phyloP scores from a whole-genome alignment of 169 alveolate species.

The Hepatocystis sp. region DNA sequence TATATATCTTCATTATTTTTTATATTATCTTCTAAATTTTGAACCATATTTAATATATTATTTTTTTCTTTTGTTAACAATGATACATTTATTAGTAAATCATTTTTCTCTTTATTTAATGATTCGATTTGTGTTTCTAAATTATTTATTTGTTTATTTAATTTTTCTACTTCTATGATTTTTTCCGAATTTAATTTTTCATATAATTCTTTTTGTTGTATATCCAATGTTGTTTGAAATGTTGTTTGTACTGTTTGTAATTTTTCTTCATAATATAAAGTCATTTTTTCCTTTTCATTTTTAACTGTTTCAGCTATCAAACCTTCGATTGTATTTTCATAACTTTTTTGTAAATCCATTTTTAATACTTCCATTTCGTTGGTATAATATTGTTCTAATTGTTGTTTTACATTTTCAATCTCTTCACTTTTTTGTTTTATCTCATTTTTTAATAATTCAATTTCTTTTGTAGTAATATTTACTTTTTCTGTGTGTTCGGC shows the following conservation, averaged over 20 bases:
- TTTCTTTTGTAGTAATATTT: slow-evolving; percentile 17
- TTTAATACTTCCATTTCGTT: slow-evolving; percentile 3
- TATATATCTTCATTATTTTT: slow-evolving; percentile 54
- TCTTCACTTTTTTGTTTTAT: slow-evolving; percentile 20
- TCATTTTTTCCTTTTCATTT: not conserved
- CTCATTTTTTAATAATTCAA: slow-evolving; percentile 17
- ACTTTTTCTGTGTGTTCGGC: slow-evolving; percentile 32
- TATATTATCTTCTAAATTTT: slow-evolving; percentile 54
- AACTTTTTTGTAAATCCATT: slow-evolving; percentile 1
- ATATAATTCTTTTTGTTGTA: not conserved
- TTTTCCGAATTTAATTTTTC: not conserved
- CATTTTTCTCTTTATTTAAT: slow-evolving; percentile 17
- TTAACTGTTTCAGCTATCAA: not conserved
- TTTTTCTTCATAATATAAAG: slow-evolving; percentile 13
- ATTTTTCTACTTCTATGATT: slow-evolving; percentile 7
- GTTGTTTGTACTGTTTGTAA: not conserved
- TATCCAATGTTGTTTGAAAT: not conserved
- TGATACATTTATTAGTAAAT: slow-evolving; percentile 30
- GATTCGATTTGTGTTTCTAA: slow-evolving; percentile 12
- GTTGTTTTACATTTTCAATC: slow-evolving; percentile 16
- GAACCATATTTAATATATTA: slow-evolving; percentile 14
- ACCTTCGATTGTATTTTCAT: slow-evolving; percentile 10
- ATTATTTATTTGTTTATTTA: slow-evolving; percentile 21
- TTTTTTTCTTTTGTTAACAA: slow-evolving; percentile 52
- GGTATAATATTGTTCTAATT: slow-evolving; percentile 11